phyloP scores from a whole-genome alignment of 78 protist genomes.

The Isochrysis galbana region DNA sequence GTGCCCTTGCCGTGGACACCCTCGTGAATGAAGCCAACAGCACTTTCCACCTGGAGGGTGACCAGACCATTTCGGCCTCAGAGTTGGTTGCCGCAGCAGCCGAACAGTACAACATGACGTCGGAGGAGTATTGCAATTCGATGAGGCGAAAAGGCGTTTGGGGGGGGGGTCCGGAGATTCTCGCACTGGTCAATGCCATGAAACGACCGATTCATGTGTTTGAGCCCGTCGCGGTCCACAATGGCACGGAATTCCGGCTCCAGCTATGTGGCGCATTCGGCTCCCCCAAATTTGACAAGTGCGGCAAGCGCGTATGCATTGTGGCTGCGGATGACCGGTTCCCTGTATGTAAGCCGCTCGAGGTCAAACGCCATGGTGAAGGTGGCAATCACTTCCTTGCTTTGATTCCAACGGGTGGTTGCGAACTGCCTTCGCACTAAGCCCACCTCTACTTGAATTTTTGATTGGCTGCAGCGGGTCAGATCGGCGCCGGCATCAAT shows the following conservation, averaged over 20 bases:
- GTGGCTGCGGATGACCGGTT: constrained; percentile 14
- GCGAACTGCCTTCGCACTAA: not conserved
- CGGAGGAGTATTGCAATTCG: not conserved
- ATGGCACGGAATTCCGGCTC: constrained; percentile 15
- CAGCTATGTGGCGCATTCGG: not conserved
- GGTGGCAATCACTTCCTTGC: constrained; percentile 20
- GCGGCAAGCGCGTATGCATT: not conserved
- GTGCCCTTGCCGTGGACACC: not conserved
- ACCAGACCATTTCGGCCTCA: not conserved
- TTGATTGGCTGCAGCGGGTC: too few species aligned
- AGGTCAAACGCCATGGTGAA: constrained; percentile 16
- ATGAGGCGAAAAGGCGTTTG: not conserved
- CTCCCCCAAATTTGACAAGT: not conserved
- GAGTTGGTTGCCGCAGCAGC: constrained; percentile 6
- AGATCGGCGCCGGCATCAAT: too few species aligned
- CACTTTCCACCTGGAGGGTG: not conserved
- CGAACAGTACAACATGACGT: not conserved
- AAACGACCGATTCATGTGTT: not conserved
- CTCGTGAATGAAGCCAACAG: not conserved
- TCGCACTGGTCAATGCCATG: constrained; percentile 7
- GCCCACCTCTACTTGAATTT: too few species aligned
- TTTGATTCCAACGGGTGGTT: not conserved
- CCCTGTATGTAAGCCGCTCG: not conserved
- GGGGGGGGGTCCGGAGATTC: constrained; percentile 32
- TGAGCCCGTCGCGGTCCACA: constrained; percentile 3